Evolutionary conservation across 2,329 filamentous ascomycete species (phyloP), one percentile per base, ranked within the genome.

Genomic region (Celoporthe dispersa): DNA sequence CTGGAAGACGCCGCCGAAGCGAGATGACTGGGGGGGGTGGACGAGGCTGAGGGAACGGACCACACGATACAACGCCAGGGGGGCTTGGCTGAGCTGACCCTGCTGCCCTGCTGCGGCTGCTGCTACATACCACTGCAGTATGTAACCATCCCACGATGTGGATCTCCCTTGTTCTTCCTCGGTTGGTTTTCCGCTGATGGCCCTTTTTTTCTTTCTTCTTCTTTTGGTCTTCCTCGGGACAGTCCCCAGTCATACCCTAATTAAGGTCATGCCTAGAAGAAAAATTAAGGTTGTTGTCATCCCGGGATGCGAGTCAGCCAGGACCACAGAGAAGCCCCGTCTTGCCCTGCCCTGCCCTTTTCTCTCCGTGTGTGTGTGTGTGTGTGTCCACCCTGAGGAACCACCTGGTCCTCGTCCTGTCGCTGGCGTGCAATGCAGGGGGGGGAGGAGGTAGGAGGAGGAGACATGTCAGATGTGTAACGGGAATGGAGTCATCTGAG

Each of bases 241-340:
- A 8, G 6, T 11, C 44, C 19, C 44, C 22, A n/a, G 22, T 48
- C 2, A 11, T n/a, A 48, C 22, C 44, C 44, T 48, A 31, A 31
- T 31, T 57, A 31, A 57, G 53, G 14, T 57, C 25, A 7, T 19
- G 25, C 33, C 28, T 57, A 8, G 53, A 19, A 57, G 8, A 48
- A 48, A 48, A n/a, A n/a, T 48, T 57, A 57, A 57, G 53, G 53
- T 57, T 57, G 53, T 57, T 57, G 25, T 57, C 53, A 31, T 57
- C 28, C 53, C 53, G 53, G 53, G 53, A 19, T 57, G 53, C 53
- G 53, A 57, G 53, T 57, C 53, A 57, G 53, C 53, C 53, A 57
- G 28, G 14, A 31, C 53, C 28, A 31, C 14, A 33, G 12, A 31
- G 53, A 14, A 12, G 25, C n/a, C 51, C n/a, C 25, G 48, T 25